These are phyloP conservation scores for Acanthamoeba sp. DNA, from an alignment of 208 protist species.

Conservation along the genomic window DNA sequence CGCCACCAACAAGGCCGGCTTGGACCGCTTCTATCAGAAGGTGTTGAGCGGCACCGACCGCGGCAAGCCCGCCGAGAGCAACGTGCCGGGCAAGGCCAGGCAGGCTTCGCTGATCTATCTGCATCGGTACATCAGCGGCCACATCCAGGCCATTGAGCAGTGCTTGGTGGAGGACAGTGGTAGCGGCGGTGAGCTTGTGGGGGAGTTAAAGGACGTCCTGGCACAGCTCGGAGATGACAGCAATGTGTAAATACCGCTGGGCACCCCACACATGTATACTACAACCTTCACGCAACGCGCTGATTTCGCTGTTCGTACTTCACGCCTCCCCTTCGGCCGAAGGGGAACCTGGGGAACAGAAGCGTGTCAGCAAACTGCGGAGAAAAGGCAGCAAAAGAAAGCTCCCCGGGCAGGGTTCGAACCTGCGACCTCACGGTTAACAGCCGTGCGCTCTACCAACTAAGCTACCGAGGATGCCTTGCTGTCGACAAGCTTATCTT, in stretches of 20 bases:
- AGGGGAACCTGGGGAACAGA: too few relatives aligned
- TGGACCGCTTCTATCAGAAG: too few relatives aligned
- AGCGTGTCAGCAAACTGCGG: too few relatives aligned
- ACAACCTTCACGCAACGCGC: too few relatives aligned
- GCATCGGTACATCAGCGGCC: not conserved
- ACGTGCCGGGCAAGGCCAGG: not conserved
- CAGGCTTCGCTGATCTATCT: not conserved
- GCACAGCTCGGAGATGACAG: not conserved
- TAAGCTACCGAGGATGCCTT: too few relatives aligned
- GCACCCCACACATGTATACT: too few relatives aligned
- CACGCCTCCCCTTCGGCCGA: too few relatives aligned
- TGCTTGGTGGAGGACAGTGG: not conserved
- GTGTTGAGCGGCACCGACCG: too few relatives aligned
- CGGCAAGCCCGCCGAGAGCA: too few relatives aligned
- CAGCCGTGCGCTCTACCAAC: too few relatives aligned
- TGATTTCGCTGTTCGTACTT: too few relatives aligned
- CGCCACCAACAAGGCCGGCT: too few relatives aligned
- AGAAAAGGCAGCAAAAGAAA: not conserved
- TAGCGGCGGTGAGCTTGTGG: not conserved
- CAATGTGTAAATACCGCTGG: not conserved
- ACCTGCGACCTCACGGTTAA: conserved; percentile 53
- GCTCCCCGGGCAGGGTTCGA: conserved; percentile 38
- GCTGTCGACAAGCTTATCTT: not conserved
- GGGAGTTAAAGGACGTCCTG: not conserved
- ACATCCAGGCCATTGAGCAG: not conserved